These are phyloP conservation scores for Pseudocercospora pini-densiflorae DNA, from an alignment of 2,329 filamentous ascomycete species.

Conservation along the genomic window DNA sequence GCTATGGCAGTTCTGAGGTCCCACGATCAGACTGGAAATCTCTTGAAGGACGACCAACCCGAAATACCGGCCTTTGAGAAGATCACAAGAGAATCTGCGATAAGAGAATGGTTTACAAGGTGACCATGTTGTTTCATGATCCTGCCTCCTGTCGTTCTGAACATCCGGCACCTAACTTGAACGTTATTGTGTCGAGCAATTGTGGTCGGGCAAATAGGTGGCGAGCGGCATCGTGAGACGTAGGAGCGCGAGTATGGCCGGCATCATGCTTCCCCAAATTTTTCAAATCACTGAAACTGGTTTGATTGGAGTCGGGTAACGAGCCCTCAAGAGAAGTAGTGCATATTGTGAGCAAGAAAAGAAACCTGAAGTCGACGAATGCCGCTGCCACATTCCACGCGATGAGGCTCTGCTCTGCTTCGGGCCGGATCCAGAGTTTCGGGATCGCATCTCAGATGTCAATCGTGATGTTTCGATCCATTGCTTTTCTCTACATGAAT, in stretches of 20 bases:
- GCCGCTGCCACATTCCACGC: not conserved
- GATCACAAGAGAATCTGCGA: too few species aligned
- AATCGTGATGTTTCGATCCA: slow-evolving; percentile 1
- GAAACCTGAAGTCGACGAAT: not conserved
- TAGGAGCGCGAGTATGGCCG: not conserved
- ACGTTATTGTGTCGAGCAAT: too few species aligned
- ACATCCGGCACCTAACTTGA: too few species aligned
- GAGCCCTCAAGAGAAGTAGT: not conserved
- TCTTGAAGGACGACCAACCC: too few species aligned
- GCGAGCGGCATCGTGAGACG: too few species aligned
- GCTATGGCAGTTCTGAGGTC: not conserved
- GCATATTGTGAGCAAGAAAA: not conserved
- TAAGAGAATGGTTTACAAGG: too few species aligned
- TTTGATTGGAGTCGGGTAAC: not conserved
- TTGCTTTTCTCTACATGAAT: not conserved
- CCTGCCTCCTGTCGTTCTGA: too few species aligned
- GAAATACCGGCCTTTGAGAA: too few species aligned
- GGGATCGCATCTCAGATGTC: not conserved
- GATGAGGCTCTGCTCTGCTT: slow-evolving; percentile 2
- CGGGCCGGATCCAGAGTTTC: slow-evolving; percentile 1
- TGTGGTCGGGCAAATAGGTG: too few species aligned
- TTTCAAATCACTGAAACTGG: not conserved
- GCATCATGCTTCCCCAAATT: not conserved
- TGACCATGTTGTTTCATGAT: too few species aligned
- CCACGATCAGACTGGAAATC: not conserved